Evolutionary conservation across 1,139 yeast genomes (phyloP).

Genomic region (Candida anutae): DNA sequence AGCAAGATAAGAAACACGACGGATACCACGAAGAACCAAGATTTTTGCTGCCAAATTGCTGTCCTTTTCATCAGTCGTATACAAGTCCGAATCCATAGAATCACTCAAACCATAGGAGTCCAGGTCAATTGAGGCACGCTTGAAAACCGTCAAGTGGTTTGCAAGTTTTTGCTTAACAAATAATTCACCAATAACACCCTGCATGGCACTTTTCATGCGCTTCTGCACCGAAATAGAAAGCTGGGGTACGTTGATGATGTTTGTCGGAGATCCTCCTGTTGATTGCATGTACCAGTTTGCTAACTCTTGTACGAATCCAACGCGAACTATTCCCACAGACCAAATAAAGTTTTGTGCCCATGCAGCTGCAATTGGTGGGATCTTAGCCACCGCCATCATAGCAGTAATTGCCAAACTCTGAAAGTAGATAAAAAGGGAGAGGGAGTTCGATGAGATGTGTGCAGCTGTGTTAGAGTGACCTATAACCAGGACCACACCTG

Average conservation of each 20-base stretch:
- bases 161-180: constrained; percentile 10
- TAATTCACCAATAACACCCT: constrained; percentile 5
- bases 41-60: constrained; percentile 51
- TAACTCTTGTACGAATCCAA: constrained; percentile 75
- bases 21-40: constrained; percentile 80
- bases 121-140: constrained; percentile 28
- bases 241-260: constrained; percentile 47
- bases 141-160: constrained; percentile 15
- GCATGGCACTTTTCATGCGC: constrained; percentile 17
- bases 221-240: constrained; percentile 74
- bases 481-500: constrained; percentile 78
- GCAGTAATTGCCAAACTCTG: constrained; percentile 89
- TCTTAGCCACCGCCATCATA: constrained; percentile 90
- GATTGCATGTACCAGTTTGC: constrained; percentile 93
- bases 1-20: constrained; percentile 81
- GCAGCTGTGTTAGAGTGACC: constrained; percentile 94
- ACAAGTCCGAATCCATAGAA: constrained; percentile 42
- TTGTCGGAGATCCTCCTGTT: constrained; percentile 88
- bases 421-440: constrained; percentile 87
- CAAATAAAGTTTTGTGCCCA: constrained; percentile 98
- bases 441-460: constrained; percentile 92
- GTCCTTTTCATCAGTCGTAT: constrained; percentile 69
- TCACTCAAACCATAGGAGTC: constrained; percentile 43
- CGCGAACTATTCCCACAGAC: constrained; percentile 86
- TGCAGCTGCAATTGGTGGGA: constrained; percentile 96